Evolutionary conservation across 2,329 filamentous ascomycete genomes (phyloP), one percentile per base, ranked within the genome.

Genomic region (Venturia nashicola): DNA sequence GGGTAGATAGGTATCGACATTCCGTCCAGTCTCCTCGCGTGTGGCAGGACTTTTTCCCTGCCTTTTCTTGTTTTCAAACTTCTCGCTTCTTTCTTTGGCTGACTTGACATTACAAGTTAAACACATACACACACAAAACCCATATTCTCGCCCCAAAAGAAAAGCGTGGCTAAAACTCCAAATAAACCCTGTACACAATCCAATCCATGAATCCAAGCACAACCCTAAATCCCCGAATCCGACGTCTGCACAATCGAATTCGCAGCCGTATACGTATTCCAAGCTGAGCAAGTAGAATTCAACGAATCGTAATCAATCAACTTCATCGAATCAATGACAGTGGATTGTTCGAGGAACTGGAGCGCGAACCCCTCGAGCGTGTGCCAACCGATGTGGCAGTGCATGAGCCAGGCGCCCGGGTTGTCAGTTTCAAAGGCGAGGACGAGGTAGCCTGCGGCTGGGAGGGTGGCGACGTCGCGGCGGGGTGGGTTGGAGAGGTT

Each of bases 361-460:
- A 66, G 63, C 0, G 63, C 65, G 32, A 65, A 66, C 7, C 65
- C 63, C 62, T 65, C 61, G 20, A 39, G 32, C 1, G 72, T 72
- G 57, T 75, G 74, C 72, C 73, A 75, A 5, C 71, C 72, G 61
- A 75, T 73, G 39, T 75, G 73, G 64, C 73, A 75, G 65, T 75
- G 73, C 71, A 74, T 71, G 5, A 74, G 64, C 68, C 73, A 75
- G 2, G 68, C 68, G 7, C 74, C 74, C 0, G 73, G 73, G 39
- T 75, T 75, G 40, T 75, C 72, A 0, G 72, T 72, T 67, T 73
- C 65, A 44, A 73, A 75, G 0, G 70, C 74, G 8, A 75, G 16
- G 7, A 72, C 73, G 20, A 75, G 61, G 48, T 71, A 73, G 0
- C 74, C 73, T n/a, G 67, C 66, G 1, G 67, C 67, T 5, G 71